These are phyloP conservation scores for Cordia subcordata DNA, from an alignment of 257 asterid genomes.

Conservation along the genomic window DNA sequence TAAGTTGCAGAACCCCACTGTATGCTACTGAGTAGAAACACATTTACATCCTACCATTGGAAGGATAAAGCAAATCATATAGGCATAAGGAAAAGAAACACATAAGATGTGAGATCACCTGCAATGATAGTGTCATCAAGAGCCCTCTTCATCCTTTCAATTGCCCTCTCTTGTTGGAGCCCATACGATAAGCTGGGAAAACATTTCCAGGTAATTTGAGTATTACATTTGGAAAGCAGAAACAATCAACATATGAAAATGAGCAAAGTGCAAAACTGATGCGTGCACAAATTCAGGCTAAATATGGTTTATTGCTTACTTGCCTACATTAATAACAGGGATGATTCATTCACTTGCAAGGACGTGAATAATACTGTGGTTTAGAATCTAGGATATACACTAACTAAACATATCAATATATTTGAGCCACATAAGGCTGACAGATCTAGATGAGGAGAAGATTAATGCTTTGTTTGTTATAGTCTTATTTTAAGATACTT, in stretches of 20 bases:
- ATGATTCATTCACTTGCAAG: too few species aligned
- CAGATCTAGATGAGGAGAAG: not conserved
- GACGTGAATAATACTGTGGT: too few species aligned
- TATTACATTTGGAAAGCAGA: not conserved
- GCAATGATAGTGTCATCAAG: conserved; percentile 83
- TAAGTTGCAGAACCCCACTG: too few species aligned
- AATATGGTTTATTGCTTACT: not conserved
- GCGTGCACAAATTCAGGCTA: not conserved
- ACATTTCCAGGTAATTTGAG: conserved; percentile 4
- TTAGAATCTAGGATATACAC: too few species aligned
- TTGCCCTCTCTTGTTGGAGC: conserved; percentile 98
- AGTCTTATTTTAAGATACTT: too few species aligned
- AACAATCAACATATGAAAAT: conserved; percentile 1
- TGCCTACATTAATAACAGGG: not conserved
- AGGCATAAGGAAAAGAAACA: not conserved
- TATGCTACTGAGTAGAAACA: not conserved
- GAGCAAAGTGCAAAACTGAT: conserved; percentile 5
- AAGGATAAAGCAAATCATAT: not conserved
- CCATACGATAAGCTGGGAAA: conserved; percentile 87
- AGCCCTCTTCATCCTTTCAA: conserved; percentile 97
- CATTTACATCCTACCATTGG: not conserved
- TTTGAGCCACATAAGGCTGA: too few species aligned
- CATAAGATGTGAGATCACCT: conserved; percentile 39
- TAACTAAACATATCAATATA: too few species aligned
- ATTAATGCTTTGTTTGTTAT: not conserved